phyloP scores from a whole-genome alignment of 129 eudicot genomes.

The Artemisia tridentata region DNA sequence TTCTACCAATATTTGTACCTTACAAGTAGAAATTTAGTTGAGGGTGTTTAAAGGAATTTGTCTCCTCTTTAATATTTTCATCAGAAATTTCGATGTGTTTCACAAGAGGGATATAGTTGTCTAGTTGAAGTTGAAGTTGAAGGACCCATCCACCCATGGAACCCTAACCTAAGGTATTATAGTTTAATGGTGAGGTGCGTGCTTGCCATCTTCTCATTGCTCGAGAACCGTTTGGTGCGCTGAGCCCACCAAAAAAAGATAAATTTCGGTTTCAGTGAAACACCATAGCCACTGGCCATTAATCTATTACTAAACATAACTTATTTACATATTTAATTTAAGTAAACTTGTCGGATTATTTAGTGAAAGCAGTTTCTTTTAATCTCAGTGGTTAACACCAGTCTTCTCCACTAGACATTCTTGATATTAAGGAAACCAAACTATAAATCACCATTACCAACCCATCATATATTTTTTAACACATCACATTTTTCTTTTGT shows the following conservation, averaged over 20 bases:
- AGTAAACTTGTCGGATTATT: constrained; percentile 35
- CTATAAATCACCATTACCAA: background rate
- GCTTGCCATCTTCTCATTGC: constrained; percentile 34
- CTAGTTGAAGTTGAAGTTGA: background rate
- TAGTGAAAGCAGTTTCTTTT: constrained; percentile 15
- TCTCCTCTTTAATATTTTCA: too few species aligned
- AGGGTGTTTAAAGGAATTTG: too few species aligned
- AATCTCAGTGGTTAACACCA: constrained; percentile 42
- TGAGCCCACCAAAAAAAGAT: constrained; percentile 20
- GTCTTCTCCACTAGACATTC: constrained; percentile 35
- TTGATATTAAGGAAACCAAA: constrained; percentile 38
- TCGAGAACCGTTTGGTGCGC: constrained; percentile 28
- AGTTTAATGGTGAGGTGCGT: constrained; percentile 19
- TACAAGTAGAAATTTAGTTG: too few species aligned
- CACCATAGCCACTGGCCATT: constrained; percentile 24
- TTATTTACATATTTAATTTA: constrained; percentile 5
- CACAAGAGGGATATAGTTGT: too few species aligned
- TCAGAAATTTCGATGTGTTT: too few species aligned
- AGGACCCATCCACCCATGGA: constrained; percentile 12
- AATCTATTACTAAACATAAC: background rate
- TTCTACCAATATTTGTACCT: too few species aligned
- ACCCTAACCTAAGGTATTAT: constrained; percentile 23
- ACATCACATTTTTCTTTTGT: too few species aligned
- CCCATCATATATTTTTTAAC: background rate
- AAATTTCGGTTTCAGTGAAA: constrained; percentile 35